These are phyloP conservation scores for Diaporthe sp. DNA, from an alignment of 2,329 filamentous ascomycete genomes.

Conservation along the genomic window DNA sequence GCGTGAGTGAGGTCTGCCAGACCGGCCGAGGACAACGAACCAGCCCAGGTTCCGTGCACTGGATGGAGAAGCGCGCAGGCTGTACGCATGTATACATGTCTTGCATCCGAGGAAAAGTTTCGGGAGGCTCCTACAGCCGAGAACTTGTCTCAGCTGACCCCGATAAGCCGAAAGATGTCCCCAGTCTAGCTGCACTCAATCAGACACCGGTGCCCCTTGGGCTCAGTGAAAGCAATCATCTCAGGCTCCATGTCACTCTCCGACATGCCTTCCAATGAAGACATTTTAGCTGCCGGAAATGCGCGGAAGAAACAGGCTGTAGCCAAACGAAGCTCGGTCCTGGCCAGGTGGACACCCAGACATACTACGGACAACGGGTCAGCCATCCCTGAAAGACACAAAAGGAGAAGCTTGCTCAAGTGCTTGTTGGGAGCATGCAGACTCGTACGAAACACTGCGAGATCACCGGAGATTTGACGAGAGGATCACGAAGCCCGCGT, in stretches of 20 bases:
- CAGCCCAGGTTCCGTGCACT: neutral
- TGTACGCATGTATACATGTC: too few species aligned
- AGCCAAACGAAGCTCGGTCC: slow-evolving; percentile 64
- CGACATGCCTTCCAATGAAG: slow-evolving; percentile 45
- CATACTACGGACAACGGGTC: slow-evolving; percentile 50
- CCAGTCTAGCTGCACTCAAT: slow-evolving; percentile 20
- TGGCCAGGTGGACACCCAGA: slow-evolving; percentile 66
- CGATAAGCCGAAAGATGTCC: neutral
- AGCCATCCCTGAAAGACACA: neutral
- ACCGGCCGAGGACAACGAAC: neutral
- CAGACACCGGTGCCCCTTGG: slow-evolving; percentile 32
- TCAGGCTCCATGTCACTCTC: slow-evolving; percentile 47
- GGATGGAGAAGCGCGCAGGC: neutral
- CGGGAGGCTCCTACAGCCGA: neutral
- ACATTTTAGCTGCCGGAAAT: slow-evolving; percentile 47
- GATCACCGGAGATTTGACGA: neutral
- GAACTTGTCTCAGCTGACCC: neutral
- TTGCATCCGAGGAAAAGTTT: neutral
- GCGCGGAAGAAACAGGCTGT: slow-evolving; percentile 61
- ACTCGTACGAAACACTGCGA: neutral
- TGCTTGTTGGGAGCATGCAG: neutral
- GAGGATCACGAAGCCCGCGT: neutral
- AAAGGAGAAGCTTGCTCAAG: neutral
- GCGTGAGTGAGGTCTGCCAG: neutral
- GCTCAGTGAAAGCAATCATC: slow-evolving; percentile 33